Evolutionary conservation across 768 basidiomycete genomes (phyloP), one percentile per base, ranked within the genome.

Genomic region (Nevesoporus exiguus): DNA sequence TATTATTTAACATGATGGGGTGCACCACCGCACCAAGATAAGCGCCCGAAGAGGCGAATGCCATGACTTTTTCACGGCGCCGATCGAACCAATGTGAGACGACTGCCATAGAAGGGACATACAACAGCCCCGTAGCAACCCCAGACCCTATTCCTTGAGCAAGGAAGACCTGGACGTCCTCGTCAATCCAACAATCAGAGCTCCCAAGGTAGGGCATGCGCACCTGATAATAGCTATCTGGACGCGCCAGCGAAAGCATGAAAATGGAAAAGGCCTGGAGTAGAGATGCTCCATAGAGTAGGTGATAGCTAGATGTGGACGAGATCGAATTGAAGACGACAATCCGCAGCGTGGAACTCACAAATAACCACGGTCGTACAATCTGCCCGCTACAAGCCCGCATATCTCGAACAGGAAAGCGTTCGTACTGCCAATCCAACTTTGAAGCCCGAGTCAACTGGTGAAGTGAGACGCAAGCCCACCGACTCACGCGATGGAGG

Each of bases 1-100:
- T 69, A 36, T 76, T 72, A 62, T 88, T 86, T 21, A 88, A 71
- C 73, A 85, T 77, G 59, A 85, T 83, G 3, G 83, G 81, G 53
- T 84, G 82, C 9, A 86, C 61, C 22, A 80, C 74, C 11, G 81
- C 83, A 3, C 86, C 85, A 14, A 83, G 63, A 17, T 79, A 81
- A n/a, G 82, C 77, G 22, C 78, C 78, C 17, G 80, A 79, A 14
- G 80, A 79, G 33, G 75, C 79, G 40, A 85, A 69, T 15, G 83
- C 79, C 55, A 83, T 80, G 0, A 79, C 82, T 34, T 83, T 63
- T 6, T 77, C 74, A 13, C 78, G 73, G 25, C 73, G 73, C 24
- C 63, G 69, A 27, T 75, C 67, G 66, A 84, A 86, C 61, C 80
- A 78, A 55, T 84, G 83, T 11, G 77, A 76, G 5, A 79, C 66